Base-by-base conservation (phyloP, 257 asterid species). In the Cordia subcordata region DNA sequence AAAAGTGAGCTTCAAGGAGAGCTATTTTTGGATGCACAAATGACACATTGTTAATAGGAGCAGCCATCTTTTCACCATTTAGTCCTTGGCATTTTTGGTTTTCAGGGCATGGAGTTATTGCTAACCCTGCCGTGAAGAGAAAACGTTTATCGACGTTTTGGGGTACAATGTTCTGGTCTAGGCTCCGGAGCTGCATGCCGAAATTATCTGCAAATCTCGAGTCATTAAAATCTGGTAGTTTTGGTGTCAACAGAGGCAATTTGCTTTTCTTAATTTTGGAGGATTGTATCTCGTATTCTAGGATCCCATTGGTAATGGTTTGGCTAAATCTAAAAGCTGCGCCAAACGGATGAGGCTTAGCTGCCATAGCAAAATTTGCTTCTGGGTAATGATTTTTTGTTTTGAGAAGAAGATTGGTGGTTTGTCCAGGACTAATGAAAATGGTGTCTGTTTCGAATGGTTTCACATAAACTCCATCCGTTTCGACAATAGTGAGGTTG, bases 51-150 rank as follows among this genome's bases (percentile, higher is more conserved):
- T 78, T 85, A 9, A 85, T 61, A 0, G 80, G 14, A 6, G 90
- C 84, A 3, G 84, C 77, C 0, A 82, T 35, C 75, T 61, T 82
- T 0, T 82, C 68, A 50, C 77, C 75, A 57, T 81, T 82, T 16
- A 90, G 86, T 23, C 90, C 94, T 53, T 70, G 80, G 45, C 94
- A 85, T 13, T 70, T 64, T 10, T 67, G 65, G 49, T 74, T 85
- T n/a, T 75, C 33, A 18, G 77, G 17, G 53, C 89, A 85, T 4
- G 72, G 73, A 61, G 1, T 73, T 53, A 79, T 46, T 53, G 90
- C 90, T 13, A 82, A 62, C 55, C 94, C 90, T n/a, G 80, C 81
- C 0, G 87, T 82, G 75, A 85, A 85, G 71, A 82, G 63, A 53
- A 85, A 85, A 2, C 53, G 70, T 32, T 68, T 60, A 49, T 78